phyloP scores from a whole-genome alignment of 1,284 basidiomycete species.

The Austroboletus niveus region DNA sequence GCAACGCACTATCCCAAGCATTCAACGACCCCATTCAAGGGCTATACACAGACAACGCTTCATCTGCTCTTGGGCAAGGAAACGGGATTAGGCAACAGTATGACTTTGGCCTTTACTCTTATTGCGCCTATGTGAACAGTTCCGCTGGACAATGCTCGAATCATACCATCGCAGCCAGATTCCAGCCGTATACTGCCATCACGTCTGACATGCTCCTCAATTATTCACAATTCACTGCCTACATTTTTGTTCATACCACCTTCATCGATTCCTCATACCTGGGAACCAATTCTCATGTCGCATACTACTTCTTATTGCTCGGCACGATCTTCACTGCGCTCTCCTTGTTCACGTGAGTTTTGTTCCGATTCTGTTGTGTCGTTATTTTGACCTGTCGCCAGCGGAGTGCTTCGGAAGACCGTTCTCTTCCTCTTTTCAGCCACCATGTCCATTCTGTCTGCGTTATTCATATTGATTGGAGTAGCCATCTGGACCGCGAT shows the following conservation, averaged over 20 bases:
- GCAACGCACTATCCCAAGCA: slow-evolving; percentile 48
- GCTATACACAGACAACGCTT: slow-evolving; percentile 68
- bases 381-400: slow-evolving; percentile 29
- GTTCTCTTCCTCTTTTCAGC: slow-evolving; percentile 69
- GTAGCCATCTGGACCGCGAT: slow-evolving; percentile 75
- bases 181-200: slow-evolving; percentile 60
- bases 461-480: slow-evolving; percentile 63
- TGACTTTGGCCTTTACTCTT: slow-evolving; percentile 73
- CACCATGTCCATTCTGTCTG: slow-evolving; percentile 56
- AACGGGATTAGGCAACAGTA: slow-evolving; percentile 69
- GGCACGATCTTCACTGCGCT: slow-evolving; percentile 66
- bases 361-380: neutral
- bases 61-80: slow-evolving; percentile 53
- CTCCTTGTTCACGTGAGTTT: slow-evolving; percentile 56
- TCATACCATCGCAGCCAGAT: slow-evolving; percentile 53
- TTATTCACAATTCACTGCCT: slow-evolving; percentile 55
- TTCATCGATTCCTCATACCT: slow-evolving; percentile 64
- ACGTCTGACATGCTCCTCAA: slow-evolving; percentile 64
- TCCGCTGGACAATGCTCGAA: slow-evolving; percentile 65
- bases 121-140: slow-evolving; percentile 66
- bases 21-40: slow-evolving; percentile 58
- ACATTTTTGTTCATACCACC: slow-evolving; percentile 50
- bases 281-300: slow-evolving; percentile 61
- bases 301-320: slow-evolving; percentile 72
- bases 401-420: slow-evolving; percentile 65